These are phyloP conservation scores for Globisporangium viniferum DNA, from an alignment of 352 stramenopile genomes.

Conservation along the genomic window DNA sequence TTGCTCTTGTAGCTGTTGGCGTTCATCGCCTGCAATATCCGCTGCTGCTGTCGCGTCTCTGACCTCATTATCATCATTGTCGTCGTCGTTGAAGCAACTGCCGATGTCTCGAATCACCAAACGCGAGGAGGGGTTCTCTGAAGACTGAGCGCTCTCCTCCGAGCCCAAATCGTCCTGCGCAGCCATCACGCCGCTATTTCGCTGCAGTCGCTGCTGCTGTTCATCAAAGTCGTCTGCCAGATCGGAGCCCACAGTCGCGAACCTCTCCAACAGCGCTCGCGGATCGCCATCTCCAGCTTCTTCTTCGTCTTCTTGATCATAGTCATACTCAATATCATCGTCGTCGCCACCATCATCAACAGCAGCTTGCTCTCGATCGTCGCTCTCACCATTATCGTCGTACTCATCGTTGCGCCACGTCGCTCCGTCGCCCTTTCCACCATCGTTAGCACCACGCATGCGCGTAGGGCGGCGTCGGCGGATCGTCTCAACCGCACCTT, in stretches of 20 bases:
- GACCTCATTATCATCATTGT: background rate
- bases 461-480: slow-evolving; percentile 1
- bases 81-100: slow-evolving; percentile 8
- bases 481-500: background rate
- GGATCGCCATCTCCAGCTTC: slow-evolving; percentile 1
- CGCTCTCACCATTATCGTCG: background rate
- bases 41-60: background rate
- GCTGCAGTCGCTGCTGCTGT: background rate
- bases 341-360: too few species aligned
- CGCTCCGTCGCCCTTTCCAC: slow-evolving; percentile 5
- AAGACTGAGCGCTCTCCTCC: background rate
- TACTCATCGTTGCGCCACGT: background rate
- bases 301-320: background rate
- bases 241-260: background rate
- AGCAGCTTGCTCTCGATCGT: background rate
- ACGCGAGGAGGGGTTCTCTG: slow-evolving; percentile 10
- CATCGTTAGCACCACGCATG: background rate
- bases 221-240: background rate
- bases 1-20: background rate
- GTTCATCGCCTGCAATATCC: background rate
- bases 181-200: background rate
- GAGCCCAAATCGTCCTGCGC: background rate
- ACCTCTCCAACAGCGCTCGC: slow-evolving; percentile 11
- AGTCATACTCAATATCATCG: background rate
- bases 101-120: slow-evolving; percentile 45